Evolutionary conservation across 2,329 filamentous ascomycete species (phyloP), one percentile per base, ranked within the genome.

Genomic region (Venturia asperata): DNA sequence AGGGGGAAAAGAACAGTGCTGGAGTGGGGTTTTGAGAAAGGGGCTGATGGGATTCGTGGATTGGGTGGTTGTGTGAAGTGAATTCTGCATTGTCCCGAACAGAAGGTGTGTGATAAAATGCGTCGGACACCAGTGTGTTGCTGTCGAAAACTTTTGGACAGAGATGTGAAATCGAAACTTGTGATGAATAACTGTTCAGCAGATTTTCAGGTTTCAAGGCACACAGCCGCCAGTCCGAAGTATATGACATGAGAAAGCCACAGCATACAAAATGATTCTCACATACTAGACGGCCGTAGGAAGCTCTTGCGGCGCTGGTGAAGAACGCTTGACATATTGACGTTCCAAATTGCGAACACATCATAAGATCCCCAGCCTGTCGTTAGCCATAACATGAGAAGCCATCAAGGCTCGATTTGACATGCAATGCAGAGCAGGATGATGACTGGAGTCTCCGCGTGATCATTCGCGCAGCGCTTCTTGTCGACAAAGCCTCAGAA

Each of bases 401-500:
- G 39, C 11, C 39, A 41, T 41, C 39, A 9, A 41, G 11, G 39
- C 39, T 41, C 39, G 39, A 41, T 15, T 11, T 41, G 39, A 15
- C 45, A 49, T 49, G n/a, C n/a, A 13, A n/a, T 24, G 21, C 21
- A 27, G 13, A 52, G 47, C 11, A 27, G 47, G 21, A 52, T 27
- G 24, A 52, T 9, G n/a, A 47, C 6, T 11, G 11, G n/a, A 56
- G 27, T 56, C 49, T 34, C 19, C 52, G 6, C 3, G 52, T 58
- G 15, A 6, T n/a, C 13, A 30, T 37, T 55, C 27, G 10, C 27
- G 15, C 52, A 37, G 15, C 30, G 15, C 17, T 37, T 34, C 30
- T 58, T 39, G 27, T 58, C n/a, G 52, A 58, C 52, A 58, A 58
- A 58, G 52, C 52, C 52, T 58, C 52, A 58, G 52, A 37, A 37